A percentile compares a stretch with the other conserved stretches of the same genome.
Conservation (phyloP, 495 filamentous ascomycete species). For the Aspergillus sclerotiicarbonarius region DNA sequence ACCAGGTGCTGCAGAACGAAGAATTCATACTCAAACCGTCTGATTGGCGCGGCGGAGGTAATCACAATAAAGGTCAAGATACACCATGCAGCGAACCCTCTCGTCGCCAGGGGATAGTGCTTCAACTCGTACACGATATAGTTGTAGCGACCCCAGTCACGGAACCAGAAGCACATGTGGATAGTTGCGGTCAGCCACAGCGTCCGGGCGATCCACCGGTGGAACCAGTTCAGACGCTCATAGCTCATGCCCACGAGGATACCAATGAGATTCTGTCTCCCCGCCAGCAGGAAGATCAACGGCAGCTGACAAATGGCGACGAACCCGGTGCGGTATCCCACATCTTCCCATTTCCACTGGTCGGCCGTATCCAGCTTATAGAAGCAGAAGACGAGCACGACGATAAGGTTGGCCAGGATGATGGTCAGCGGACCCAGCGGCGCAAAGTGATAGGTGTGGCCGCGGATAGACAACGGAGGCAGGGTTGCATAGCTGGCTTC, state of each 20-base stretch:
- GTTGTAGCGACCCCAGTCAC: slow-evolving; percentile 63
- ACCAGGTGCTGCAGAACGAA: slow-evolving; percentile 80
- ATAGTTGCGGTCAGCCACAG: slow-evolving; percentile 72
- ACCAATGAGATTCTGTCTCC: slow-evolving; percentile 74
- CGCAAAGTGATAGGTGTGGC: slow-evolving; percentile 47
- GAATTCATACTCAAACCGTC: slow-evolving; percentile 70
- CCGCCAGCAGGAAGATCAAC: slow-evolving; percentile 72
- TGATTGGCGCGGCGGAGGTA: slow-evolving; percentile 64
- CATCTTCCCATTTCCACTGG: slow-evolving; percentile 59
- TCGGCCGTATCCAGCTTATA: slow-evolving; percentile 40
- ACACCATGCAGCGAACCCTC: slow-evolving; percentile 72
- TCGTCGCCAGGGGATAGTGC: slow-evolving; percentile 62
- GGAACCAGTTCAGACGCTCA: slow-evolving; percentile 79
- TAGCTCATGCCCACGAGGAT: slow-evolving; percentile 66
- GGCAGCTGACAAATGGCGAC: slow-evolving; percentile 80
- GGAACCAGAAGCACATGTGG: slow-evolving; percentile 71
- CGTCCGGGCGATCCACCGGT: slow-evolving; percentile 75
- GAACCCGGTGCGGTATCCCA: slow-evolving; percentile 75
- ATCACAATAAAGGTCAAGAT: slow-evolving; percentile 71
- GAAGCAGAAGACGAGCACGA: slow-evolving; percentile 42
- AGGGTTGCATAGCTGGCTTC: slow-evolving; percentile 64
- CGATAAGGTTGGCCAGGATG: slow-evolving; percentile 39
- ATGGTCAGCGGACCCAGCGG: slow-evolving; percentile 37
- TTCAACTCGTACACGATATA: slow-evolving; percentile 61
- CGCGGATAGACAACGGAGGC: slow-evolving; percentile 49